Conservation (phyloP, 1,139 yeast genomes). For the Candida pseudoviswanathii region DNA sequence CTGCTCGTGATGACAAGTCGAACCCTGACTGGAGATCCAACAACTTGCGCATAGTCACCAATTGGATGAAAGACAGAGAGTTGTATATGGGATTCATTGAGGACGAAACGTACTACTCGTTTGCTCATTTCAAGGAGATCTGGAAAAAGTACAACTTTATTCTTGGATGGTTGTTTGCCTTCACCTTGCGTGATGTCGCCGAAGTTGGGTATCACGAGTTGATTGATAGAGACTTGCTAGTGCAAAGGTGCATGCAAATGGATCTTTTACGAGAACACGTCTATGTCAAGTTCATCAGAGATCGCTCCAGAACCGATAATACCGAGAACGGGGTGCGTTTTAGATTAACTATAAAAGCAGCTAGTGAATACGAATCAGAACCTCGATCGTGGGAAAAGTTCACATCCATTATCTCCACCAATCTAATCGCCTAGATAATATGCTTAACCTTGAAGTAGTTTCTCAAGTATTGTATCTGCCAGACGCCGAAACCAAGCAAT, state of each 20-base stretch:
- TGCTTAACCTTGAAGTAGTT: constrained; percentile 94
- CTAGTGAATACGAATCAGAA: neutral
- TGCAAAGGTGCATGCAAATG: constrained; percentile 1
- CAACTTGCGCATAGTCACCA: constrained; percentile 10
- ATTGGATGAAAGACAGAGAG: constrained; percentile 15
- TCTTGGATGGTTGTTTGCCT: constrained; percentile 23
- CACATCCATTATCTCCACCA: constrained; percentile 8
- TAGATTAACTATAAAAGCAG: constrained; percentile 1
- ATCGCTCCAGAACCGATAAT: neutral
- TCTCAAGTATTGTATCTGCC: constrained; percentile 92
- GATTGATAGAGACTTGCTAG: constrained; percentile 1
- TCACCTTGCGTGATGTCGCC: constrained; percentile 6
- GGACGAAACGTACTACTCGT: constrained; percentile 22
- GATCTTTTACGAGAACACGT: constrained; percentile 10
- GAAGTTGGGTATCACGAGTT: neutral
- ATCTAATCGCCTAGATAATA: constrained; percentile 54
- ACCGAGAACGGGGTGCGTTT: neutral
- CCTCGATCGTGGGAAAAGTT: constrained; percentile 13
- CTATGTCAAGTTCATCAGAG: constrained; percentile 6
- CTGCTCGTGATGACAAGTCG: neutral
- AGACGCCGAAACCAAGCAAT: constrained; percentile 76
- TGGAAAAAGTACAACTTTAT: constrained; percentile 28
- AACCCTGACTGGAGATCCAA: constrained; percentile 6
- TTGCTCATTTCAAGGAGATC: constrained; percentile 21
- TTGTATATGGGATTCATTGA: constrained; percentile 22